Evolutionary conservation across 257 asterid species (phyloP).

Genomic region (Jasminum sambac): DNA sequence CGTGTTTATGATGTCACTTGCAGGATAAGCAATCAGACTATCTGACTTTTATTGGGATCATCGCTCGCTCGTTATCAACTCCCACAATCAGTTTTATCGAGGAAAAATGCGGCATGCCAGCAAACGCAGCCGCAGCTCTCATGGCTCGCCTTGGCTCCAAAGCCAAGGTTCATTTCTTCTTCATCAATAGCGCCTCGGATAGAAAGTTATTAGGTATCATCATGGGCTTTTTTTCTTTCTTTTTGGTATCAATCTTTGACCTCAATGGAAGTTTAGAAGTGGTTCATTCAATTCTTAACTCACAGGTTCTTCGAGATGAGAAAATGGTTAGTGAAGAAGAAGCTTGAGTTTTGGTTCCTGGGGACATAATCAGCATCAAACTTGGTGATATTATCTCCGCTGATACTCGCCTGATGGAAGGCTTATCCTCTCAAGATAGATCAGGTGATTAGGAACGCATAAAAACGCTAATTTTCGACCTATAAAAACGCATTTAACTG

Average conservation of each 20-base stretch:
- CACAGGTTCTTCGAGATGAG: conserved; percentile 58
- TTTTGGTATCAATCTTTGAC: not conserved
- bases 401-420: conserved; percentile 45
- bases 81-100: conserved; percentile 61
- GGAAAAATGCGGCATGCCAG: conserved; percentile 73
- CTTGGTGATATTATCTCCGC: conserved; percentile 49
- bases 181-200: not conserved
- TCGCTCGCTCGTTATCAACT: conserved; percentile 51
- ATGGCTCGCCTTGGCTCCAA: conserved; percentile 72
- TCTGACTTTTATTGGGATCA: conserved; percentile 53
- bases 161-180: conserved; percentile 45
- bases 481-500: not conserved
- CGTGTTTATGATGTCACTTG: conserved; percentile 2
- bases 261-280: conserved; percentile 4
- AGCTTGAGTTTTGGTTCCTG: conserved; percentile 41
- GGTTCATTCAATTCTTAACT: conserved; percentile 3
- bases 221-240: too few species aligned
- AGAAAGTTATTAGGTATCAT: not conserved
- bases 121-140: conserved; percentile 69
- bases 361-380: conserved; percentile 37
- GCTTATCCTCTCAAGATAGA: conserved; percentile 49
- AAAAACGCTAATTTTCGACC: not conserved
- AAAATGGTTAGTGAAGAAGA: conserved; percentile 53
- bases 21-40: conserved; percentile 45
- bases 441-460: conserved; percentile 27